These are phyloP conservation scores for Coprinopsis sp. DNA, from an alignment of 768 basidiomycete genomes.

Conservation along the genomic window DNA sequence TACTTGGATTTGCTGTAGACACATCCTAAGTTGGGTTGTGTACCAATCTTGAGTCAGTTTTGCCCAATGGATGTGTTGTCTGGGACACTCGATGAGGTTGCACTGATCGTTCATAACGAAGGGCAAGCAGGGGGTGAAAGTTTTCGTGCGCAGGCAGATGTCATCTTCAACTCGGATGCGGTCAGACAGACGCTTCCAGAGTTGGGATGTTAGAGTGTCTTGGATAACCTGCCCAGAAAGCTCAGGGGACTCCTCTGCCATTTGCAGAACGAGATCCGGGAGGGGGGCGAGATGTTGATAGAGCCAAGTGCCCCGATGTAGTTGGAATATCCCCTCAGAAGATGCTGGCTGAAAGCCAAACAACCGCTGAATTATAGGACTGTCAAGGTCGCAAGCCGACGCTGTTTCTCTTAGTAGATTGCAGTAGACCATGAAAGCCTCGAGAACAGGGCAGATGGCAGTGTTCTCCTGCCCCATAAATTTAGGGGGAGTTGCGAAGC, in stretches of 20 bases:
- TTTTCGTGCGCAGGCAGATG: slow-evolving; percentile 8
- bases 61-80: slow-evolving; percentile 12
- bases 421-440: slow-evolving; percentile 31
- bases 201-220: background rate
- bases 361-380: slow-evolving; percentile 22
- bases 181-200: slow-evolving; percentile 8
- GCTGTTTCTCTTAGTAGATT: slow-evolving; percentile 25
- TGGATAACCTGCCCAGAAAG: background rate
- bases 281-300: background rate
- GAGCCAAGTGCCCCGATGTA: slow-evolving; percentile 14
- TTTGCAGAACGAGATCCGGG: background rate
- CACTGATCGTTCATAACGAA: slow-evolving; percentile 14
- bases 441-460: slow-evolving; percentile 27
- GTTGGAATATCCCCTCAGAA: slow-evolving; percentile 24
- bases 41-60: slow-evolving; percentile 15
- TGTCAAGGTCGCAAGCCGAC: slow-evolving; percentile 24
- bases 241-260: slow-evolving; percentile 5
- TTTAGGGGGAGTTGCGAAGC: slow-evolving; percentile 26
- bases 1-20: slow-evolving; percentile 18
- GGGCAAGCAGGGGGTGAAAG: slow-evolving; percentile 17
- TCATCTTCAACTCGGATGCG: slow-evolving; percentile 11
- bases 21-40: slow-evolving; percentile 16
- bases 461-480: slow-evolving; percentile 20
- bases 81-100: slow-evolving; percentile 13
- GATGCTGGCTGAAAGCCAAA: slow-evolving; percentile 27